Evolutionary conservation across 345 rosid genomes (phyloP).

Genomic region (Euclidium syriacum): DNA sequence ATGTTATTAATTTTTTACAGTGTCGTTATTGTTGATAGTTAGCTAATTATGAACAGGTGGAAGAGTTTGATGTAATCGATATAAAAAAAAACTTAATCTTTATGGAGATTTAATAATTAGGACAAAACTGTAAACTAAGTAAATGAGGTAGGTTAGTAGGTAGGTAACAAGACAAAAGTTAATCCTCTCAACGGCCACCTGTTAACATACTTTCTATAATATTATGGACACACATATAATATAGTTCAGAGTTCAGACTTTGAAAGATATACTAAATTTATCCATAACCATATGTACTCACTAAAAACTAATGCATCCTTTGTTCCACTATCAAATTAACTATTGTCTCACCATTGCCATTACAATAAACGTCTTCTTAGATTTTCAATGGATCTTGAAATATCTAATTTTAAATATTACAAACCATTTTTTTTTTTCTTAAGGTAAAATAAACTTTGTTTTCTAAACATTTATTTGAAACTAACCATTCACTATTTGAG

Average conservation of each 20-base stretch:
- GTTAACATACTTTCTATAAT: slow-evolving; percentile 6
- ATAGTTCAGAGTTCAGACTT: background rate
- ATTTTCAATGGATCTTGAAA: too few relatives aligned
- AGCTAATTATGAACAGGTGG: background rate
- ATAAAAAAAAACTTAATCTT: background rate
- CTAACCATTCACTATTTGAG: too few relatives aligned
- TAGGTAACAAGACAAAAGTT: slow-evolving; percentile 19
- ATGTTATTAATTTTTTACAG: too few relatives aligned
- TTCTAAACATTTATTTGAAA: too few relatives aligned
- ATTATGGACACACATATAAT: background rate
- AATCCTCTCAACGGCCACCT: slow-evolving; percentile 20
- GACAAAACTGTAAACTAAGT: background rate
- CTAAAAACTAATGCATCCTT: too few relatives aligned
- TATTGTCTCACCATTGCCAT: too few relatives aligned
- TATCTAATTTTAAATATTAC: too few relatives aligned
- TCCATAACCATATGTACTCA: background rate
- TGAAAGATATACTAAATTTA: slow-evolving; percentile 12
- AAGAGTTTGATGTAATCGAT: background rate
- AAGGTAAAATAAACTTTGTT: too few relatives aligned
- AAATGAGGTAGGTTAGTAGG: slow-evolving; percentile 22
- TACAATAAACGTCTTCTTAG: too few relatives aligned
- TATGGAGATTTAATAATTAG: background rate
- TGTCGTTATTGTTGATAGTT: too few relatives aligned
- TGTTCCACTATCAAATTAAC: too few relatives aligned
- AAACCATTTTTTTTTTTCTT: too few relatives aligned